Conservation (phyloP, 1,284 basidiomycete genomes). For the Phellopilus nigrolimitatus region DNA sequence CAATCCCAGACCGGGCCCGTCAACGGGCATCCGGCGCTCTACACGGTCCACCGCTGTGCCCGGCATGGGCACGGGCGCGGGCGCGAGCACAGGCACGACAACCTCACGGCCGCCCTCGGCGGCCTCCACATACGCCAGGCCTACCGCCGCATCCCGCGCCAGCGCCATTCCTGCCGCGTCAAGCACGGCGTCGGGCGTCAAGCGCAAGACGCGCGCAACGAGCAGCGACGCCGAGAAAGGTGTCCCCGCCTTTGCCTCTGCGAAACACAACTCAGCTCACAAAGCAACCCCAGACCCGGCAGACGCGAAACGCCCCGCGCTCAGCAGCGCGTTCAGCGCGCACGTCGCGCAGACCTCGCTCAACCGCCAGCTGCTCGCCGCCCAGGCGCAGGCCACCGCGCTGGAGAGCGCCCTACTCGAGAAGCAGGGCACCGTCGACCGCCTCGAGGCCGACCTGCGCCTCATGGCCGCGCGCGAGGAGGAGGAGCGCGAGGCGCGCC, state of each 20-base stretch:
- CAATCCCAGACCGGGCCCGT: not conserved
- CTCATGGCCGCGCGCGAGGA: slow-evolving; percentile 16
- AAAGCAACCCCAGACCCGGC: not conserved
- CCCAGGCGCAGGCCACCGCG: slow-evolving; percentile 12
- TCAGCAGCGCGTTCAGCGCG: slow-evolving; percentile 12
- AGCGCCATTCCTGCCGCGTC: not conserved
- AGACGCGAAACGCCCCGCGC: slow-evolving; percentile 16
- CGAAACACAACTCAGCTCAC: not conserved
- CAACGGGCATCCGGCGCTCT: slow-evolving; percentile 1
- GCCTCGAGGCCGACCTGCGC: slow-evolving; percentile 17
- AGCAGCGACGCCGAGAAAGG: slow-evolving; percentile 11
- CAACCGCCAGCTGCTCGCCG: slow-evolving; percentile 13
- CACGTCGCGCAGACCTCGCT: slow-evolving; percentile 14
- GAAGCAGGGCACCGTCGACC: slow-evolving; percentile 7
- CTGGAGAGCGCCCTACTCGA: slow-evolving; percentile 14
- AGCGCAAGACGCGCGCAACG: slow-evolving; percentile 15
- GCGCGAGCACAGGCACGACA: not conserved
- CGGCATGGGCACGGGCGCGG: not conserved
- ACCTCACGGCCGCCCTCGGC: not conserved
- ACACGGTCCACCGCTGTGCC: slow-evolving; percentile 3
- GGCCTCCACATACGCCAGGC: too few species aligned
- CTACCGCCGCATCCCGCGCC: not conserved
- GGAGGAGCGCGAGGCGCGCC: slow-evolving; percentile 13
- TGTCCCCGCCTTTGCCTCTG: not conserved
- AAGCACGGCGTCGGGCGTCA: not conserved